A percentile compares a stretch with the other conserved stretches of the same genome.
phyloP scores from a whole-genome alignment of 768 basidiomycete species.

The Auriscalpium vulgare region DNA sequence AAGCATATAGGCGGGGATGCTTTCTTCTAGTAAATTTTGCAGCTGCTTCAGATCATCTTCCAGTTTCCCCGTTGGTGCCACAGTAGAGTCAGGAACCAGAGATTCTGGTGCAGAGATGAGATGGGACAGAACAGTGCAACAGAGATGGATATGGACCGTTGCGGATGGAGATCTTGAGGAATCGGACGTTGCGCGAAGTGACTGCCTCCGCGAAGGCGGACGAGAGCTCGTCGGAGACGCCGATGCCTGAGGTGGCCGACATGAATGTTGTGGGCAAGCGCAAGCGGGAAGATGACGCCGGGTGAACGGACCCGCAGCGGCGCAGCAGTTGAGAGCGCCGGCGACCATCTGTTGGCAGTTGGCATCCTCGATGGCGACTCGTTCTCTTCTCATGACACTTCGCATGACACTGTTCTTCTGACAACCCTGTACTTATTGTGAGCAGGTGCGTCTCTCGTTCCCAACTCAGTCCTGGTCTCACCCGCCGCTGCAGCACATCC shows the following conservation, averaged over 20 bases:
- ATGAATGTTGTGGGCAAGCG: slow-evolving; percentile 28
- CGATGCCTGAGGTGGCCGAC: slow-evolving; percentile 71
- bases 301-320: background rate
- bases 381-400: background rate
- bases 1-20: slow-evolving; percentile 70
- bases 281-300: background rate
- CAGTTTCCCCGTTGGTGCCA: slow-evolving; percentile 44
- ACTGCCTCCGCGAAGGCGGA: slow-evolving; percentile 52
- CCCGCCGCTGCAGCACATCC: background rate
- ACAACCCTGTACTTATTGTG: too few species aligned
- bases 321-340: background rate
- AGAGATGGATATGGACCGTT: slow-evolving; percentile 47
- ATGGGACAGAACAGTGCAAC: slow-evolving; percentile 11
- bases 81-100: slow-evolving; percentile 50
- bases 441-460: too few species aligned
- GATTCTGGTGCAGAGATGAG: slow-evolving; percentile 44
- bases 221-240: slow-evolving; percentile 49
- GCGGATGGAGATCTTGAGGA: slow-evolving; percentile 69
- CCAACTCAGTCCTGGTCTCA: background rate
- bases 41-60: slow-evolving; percentile 54
- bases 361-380: too few species aligned
- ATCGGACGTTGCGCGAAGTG: slow-evolving; percentile 44
- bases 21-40: slow-evolving; percentile 48
- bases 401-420: too few species aligned
- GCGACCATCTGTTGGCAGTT: background rate